Conservation (phyloP, 768 basidiomycete species). For the Neoboletus magnificus region DNA sequence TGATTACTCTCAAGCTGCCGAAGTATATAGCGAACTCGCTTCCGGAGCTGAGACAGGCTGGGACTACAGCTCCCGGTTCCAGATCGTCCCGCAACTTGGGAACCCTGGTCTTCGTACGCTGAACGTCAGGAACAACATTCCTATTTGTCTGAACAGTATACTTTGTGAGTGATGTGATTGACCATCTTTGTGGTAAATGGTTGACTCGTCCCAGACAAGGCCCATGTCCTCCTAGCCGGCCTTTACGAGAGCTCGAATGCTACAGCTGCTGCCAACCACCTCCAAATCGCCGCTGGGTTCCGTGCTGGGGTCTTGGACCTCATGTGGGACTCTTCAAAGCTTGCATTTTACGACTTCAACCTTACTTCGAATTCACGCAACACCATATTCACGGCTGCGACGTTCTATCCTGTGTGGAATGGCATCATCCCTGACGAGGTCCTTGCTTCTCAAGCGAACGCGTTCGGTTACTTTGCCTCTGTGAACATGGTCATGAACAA, state of each 20-base stretch:
- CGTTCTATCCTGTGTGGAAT: conserved; percentile 84
- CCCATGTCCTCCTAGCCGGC: conserved; percentile 55
- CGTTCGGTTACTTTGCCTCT: conserved; percentile 71
- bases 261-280: conserved; percentile 47
- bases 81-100: conserved; percentile 31
- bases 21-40: conserved; percentile 84
- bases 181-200: background rate
- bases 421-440: conserved; percentile 79
- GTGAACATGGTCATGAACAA: conserved; percentile 76
- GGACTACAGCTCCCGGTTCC: conserved; percentile 45
- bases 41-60: conserved; percentile 80
- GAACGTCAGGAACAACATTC: conserved; percentile 66
- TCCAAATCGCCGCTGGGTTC: conserved; percentile 51
- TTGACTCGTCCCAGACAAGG: conserved; percentile 48
- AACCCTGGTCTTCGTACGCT: conserved; percentile 63
- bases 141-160: conserved; percentile 81
- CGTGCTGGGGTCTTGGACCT: conserved; percentile 79
- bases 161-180: conserved; percentile 52
- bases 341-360: conserved; percentile 94
- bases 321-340: conserved; percentile 75
- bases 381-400: conserved; percentile 66
- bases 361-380: conserved; percentile 63
- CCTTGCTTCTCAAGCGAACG: conserved; percentile 48
- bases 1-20: conserved; percentile 55
- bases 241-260: conserved; percentile 54